Evolutionary conservation across 2,329 filamentous ascomycete species (phyloP).

Genomic region (Escovopsis sp.): DNA sequence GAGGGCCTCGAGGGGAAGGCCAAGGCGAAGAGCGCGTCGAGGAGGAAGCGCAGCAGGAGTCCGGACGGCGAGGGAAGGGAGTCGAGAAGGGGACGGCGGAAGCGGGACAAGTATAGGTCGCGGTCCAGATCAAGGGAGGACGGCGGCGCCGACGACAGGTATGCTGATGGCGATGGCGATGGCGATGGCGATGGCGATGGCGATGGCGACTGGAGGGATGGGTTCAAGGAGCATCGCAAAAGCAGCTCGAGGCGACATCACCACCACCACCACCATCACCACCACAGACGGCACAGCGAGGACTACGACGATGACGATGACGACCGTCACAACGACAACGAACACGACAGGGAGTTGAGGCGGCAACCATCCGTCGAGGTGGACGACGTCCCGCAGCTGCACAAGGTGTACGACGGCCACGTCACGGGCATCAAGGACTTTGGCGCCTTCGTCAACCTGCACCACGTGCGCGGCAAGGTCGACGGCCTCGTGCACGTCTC

Average conservation of each 20-base stretch:
- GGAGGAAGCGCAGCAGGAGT: conserved; percentile 43
- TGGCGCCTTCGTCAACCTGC: conserved; percentile 86
- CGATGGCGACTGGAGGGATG: conserved; percentile 31
- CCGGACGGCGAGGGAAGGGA: conserved; percentile 32
- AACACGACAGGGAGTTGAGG: conserved; percentile 40
- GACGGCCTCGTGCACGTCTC: conserved; percentile 92
- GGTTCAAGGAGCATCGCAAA: conserved; percentile 16
- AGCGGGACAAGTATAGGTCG: conserved; percentile 15
- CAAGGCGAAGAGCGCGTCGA: conserved; percentile 23
- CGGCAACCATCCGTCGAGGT: conserved; percentile 55
- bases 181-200: conserved; percentile 22
- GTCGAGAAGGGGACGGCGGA: conserved; percentile 24
- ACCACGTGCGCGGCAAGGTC: conserved; percentile 72
- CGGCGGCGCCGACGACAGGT: conserved; percentile 21
- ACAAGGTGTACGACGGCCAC: conserved; percentile 80
- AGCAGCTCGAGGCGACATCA: conserved; percentile 21
- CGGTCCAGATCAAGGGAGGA: conserved; percentile 22
- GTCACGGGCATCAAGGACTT: conserved; percentile 93
- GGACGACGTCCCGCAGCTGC: conserved; percentile 65
- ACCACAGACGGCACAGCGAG: conserved; percentile 25
- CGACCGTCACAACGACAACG: conserved; percentile 24
- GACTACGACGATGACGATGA: conserved; percentile 33
- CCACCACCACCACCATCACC: too few species aligned
- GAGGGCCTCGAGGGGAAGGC: conserved; percentile 65
- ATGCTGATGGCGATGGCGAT: conserved; percentile 17